Evolutionary conservation across 805 yeast species (phyloP).

Genomic region (Schizosaccharomyces lindneri): DNA sequence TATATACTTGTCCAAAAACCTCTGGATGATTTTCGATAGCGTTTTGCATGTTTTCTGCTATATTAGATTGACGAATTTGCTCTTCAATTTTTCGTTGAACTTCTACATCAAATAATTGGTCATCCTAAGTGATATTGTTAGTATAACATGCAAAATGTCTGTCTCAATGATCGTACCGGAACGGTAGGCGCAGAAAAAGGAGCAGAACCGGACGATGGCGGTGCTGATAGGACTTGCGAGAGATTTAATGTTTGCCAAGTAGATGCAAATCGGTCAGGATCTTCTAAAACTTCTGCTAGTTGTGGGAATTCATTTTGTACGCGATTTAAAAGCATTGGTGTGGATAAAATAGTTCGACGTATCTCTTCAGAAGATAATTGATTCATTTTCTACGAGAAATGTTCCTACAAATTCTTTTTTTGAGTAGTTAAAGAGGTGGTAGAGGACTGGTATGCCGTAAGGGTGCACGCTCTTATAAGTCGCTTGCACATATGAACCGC

Average conservation of each 20-base stretch:
- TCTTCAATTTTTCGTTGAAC: constrained; percentile 42
- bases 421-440: not conserved
- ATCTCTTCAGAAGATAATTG: not conserved
- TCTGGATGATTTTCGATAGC: constrained; percentile 85
- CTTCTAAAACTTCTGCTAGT: not conserved
- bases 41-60: constrained; percentile 52
- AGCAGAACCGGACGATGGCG: not conserved
- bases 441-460: not conserved
- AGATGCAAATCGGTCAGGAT: not conserved
- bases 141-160: not conserved
- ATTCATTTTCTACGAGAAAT: not conserved
- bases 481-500: not conserved
- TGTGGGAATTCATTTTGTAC: not conserved
- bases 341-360: not conserved
- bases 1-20: constrained; percentile 51
- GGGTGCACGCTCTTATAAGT: not conserved
- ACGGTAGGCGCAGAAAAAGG: not conserved
- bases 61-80: constrained; percentile 32
- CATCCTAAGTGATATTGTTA: not conserved
- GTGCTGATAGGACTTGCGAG: not conserved
- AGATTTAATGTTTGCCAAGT: not conserved
- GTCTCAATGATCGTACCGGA: not conserved
- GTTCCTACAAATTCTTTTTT: not conserved
- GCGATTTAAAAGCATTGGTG: not conserved
- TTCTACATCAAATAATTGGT: constrained; percentile 45